A percentile compares a stretch with the other conserved stretches of the same genome.
These are phyloP conservation scores for Jatropha podagrica DNA, from an alignment of 441 rosid species.

Conservation along the genomic window DNA sequence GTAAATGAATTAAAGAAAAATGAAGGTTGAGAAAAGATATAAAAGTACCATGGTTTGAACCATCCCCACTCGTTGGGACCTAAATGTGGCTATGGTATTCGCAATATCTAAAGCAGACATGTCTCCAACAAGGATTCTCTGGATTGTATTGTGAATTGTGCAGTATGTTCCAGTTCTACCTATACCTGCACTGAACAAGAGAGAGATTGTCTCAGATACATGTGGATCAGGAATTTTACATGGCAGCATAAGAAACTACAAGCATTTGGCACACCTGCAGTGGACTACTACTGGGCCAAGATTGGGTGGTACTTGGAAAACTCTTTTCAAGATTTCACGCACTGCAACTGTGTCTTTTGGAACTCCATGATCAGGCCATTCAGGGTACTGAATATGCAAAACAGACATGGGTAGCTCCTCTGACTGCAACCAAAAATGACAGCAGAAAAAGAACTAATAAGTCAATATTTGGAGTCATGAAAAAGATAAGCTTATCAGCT, in stretches of 20 bases:
- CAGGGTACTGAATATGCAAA: slow-evolving; percentile 80
- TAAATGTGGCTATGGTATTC: slow-evolving; percentile 57
- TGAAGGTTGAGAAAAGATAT: not conserved
- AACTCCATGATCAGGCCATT: slow-evolving; percentile 99
- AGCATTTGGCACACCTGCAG: slow-evolving; percentile 71
- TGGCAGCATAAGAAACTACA: not conserved
- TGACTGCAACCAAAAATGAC: slow-evolving; percentile 40
- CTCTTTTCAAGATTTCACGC: slow-evolving; percentile 77
- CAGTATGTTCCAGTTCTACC: slow-evolving; percentile 98
- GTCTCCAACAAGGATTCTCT: slow-evolving; percentile 85
- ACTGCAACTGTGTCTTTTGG: slow-evolving; percentile 70
- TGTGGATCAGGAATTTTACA: not conserved
- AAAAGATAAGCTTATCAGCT: not conserved
- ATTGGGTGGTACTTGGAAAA: slow-evolving; percentile 51
- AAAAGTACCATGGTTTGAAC: slow-evolving; percentile 78
- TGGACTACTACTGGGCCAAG: slow-evolving; percentile 88
- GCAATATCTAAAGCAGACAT: slow-evolving; percentile 75
- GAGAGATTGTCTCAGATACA: slow-evolving; percentile 31
- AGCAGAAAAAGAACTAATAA: not conserved
- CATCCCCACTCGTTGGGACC: slow-evolving; percentile 87
- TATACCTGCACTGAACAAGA: slow-evolving; percentile 81
- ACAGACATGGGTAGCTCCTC: slow-evolving; percentile 62
- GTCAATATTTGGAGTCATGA: not conserved
- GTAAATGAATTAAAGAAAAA: not conserved
- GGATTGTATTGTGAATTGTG: slow-evolving; percentile 80